These are phyloP conservation scores for Gnetum montanum DNA, from an alignment of 75 land plant genomes.

Conservation along the genomic window DNA sequence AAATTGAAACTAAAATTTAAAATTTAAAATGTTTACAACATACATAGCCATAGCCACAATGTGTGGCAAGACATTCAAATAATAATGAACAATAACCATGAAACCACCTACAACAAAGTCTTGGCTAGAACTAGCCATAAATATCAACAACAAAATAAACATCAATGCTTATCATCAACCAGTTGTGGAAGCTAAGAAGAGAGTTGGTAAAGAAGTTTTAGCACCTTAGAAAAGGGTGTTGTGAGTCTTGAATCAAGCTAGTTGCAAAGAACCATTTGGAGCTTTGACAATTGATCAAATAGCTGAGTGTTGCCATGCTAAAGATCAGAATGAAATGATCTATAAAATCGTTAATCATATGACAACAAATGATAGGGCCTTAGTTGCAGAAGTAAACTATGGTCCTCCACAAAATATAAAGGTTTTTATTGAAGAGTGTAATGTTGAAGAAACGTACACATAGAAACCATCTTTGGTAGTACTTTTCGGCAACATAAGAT, in stretches of 20 bases:
- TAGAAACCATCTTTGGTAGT: constrained; percentile 1
- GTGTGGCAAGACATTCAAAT: too few species aligned
- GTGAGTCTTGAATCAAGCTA: constrained; percentile 77
- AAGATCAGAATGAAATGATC: constrained; percentile 86
- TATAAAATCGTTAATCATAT: constrained; percentile 91
- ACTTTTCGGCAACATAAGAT: too few species aligned
- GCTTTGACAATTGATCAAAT: constrained; percentile 80
- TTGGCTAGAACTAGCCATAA: too few species aligned
- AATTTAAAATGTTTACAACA: too few species aligned
- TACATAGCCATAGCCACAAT: too few species aligned
- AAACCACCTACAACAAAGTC: too few species aligned
- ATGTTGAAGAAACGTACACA: constrained; percentile 69
- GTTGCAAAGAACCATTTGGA: constrained; percentile 91
- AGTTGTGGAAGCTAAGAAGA: constrained; percentile 96
- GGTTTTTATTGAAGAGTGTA: constrained; percentile 83
- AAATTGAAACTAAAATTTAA: too few species aligned
- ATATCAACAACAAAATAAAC: too few species aligned
- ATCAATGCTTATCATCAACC: constrained; percentile 98
- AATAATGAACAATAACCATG: too few species aligned
- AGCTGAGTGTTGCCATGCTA: constrained; percentile 84
- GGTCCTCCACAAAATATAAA: constrained; percentile 86
- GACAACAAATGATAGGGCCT: constrained; percentile 88
- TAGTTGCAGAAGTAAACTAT: constrained; percentile 86
- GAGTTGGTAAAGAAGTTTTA: constrained; percentile 89
- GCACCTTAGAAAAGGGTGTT: constrained; percentile 91